Conservation (phyloP, 352 stramenopile species). For the Thalassiosira delicatula region DNA sequence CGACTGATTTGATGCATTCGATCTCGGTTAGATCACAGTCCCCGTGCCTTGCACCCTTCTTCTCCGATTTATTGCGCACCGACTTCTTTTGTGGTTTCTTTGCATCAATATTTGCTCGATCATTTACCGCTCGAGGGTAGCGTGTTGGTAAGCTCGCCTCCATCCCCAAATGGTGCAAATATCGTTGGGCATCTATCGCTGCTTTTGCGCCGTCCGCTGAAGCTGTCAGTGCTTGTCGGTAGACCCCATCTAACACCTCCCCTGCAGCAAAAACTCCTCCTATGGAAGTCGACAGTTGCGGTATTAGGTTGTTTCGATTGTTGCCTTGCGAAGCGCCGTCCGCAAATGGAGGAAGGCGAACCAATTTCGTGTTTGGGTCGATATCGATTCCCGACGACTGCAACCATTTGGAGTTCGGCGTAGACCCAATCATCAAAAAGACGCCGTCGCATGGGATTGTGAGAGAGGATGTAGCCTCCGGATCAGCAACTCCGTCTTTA, state of each 20-base stretch:
- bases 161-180: slow-evolving; percentile 35
- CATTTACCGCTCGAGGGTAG: slow-evolving; percentile 7
- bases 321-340: background rate
- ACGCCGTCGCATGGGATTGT: slow-evolving; percentile 67
- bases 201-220: slow-evolving; percentile 65
- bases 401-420: slow-evolving; percentile 62
- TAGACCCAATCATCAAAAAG: slow-evolving; percentile 77
- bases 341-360: slow-evolving; percentile 28
- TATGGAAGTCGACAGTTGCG: slow-evolving; percentile 45
- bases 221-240: slow-evolving; percentile 66
- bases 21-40: slow-evolving; percentile 67
- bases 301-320: background rate
- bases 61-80: slow-evolving; percentile 12
- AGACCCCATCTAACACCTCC: slow-evolving; percentile 63
- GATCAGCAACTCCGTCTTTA: slow-evolving; percentile 45
- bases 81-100: slow-evolving; percentile 1
- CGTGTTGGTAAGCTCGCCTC: slow-evolving; percentile 28
- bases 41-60: slow-evolving; percentile 5
- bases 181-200: slow-evolving; percentile 72
- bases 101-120: slow-evolving; percentile 3
- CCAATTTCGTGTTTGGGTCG: slow-evolving; percentile 31
- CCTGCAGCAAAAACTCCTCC: slow-evolving; percentile 66
- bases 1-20: slow-evolving; percentile 65
- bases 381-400: slow-evolving; percentile 43
- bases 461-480: slow-evolving; percentile 30